Conservation (phyloP, 176 grass and related monocot species). For the Eremochloa ophiuroides region DNA sequence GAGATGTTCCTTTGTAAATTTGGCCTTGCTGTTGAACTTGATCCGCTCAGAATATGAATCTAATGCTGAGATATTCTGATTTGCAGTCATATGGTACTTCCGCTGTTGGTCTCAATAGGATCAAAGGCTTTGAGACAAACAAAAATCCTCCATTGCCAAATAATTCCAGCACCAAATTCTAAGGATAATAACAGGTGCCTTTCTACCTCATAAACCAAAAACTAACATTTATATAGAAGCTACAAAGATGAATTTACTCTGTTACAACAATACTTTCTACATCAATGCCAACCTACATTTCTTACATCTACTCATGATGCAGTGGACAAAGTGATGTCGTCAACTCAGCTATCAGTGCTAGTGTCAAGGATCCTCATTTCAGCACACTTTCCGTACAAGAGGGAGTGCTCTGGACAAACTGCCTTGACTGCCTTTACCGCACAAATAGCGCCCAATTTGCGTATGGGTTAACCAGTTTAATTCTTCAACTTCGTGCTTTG, state of each 20-base stretch:
- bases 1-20: background rate
- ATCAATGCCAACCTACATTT: too few species aligned
- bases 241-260: background rate
- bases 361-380: background rate
- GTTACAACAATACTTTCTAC: too few species aligned
- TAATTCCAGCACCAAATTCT: constrained; percentile 7
- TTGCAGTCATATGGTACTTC: constrained; percentile 42
- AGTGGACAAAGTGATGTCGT: too few species aligned
- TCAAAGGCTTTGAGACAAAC: constrained; percentile 34
- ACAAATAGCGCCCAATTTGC: constrained; percentile 64
- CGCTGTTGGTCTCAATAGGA: constrained; percentile 30
- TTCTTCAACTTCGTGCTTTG: constrained; percentile 41
- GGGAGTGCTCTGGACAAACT: constrained; percentile 64
- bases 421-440: constrained; percentile 61
- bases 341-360: too few species aligned
- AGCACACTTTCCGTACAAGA: constrained; percentile 32
- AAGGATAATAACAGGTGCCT: constrained; percentile 1
- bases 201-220: background rate
- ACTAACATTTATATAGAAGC: background rate
- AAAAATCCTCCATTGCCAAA: constrained; percentile 42
- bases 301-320: too few species aligned
- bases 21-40: background rate
- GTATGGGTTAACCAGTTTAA: constrained; percentile 46
- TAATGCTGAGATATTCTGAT: background rate
- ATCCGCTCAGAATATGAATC: background rate